Conservation (phyloP, 2,329 filamentous ascomycete species). For the Esteya vermicola region DNA sequence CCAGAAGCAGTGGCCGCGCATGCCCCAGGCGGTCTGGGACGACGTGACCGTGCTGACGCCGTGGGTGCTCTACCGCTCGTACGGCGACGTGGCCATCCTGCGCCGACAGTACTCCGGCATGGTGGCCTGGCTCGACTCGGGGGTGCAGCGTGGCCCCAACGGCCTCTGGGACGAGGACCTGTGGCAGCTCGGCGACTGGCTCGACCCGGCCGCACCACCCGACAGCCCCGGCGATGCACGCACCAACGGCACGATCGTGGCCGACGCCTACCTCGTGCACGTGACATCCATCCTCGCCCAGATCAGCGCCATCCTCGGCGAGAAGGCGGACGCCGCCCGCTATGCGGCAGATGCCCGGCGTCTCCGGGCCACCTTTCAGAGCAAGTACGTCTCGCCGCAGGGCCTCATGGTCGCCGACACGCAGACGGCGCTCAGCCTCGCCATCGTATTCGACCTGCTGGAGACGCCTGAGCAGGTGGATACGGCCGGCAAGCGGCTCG, state of each 20-base stretch:
- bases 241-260: constrained; percentile 20
- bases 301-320: constrained; percentile 13
- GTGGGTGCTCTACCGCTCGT: constrained; percentile 16
- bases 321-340: constrained; percentile 8
- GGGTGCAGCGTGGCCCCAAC: constrained; percentile 11
- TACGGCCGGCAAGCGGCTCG: constrained; percentile 5
- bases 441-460: constrained; percentile 13
- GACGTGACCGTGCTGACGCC: constrained; percentile 17
- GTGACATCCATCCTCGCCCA: constrained; percentile 16
- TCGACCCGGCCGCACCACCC: constrained; percentile 23
- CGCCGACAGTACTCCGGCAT: constrained; percentile 15
- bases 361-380: constrained; percentile 13
- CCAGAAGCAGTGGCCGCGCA: background rate
- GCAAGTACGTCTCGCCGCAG: constrained; percentile 13
- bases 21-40: constrained; percentile 13
- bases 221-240: constrained; percentile 17
- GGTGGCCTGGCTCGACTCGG: constrained; percentile 14
- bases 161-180: constrained; percentile 19
- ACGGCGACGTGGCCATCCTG: constrained; percentile 16
- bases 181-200: constrained; percentile 25
- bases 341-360: constrained; percentile 11
- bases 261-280: constrained; percentile 23
- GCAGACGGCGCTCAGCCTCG: constrained; percentile 16
- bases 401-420: constrained; percentile 13
- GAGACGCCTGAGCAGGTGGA: background rate